Evolutionary conservation across 352 stramenopile species (phyloP).

Genomic region (Phytophthora agathidicida): DNA sequence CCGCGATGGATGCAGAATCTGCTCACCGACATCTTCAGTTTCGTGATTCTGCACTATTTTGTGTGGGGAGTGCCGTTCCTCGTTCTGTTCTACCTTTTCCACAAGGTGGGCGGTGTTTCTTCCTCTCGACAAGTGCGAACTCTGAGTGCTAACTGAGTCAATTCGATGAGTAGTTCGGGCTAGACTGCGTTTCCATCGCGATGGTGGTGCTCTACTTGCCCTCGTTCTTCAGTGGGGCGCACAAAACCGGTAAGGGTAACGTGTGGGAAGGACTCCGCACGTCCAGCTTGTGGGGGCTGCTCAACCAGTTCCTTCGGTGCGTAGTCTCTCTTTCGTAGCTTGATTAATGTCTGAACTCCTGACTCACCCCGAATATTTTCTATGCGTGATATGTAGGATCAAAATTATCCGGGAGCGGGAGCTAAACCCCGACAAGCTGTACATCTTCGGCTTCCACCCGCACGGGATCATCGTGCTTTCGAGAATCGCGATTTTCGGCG

Average conservation of each 20-base stretch:
- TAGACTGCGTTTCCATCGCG: slow-evolving; percentile 39
- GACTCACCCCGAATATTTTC: background rate
- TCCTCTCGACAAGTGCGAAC: background rate
- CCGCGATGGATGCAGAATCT: slow-evolving; percentile 34
- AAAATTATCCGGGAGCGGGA: slow-evolving; percentile 48
- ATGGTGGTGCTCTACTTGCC: slow-evolving; percentile 52
- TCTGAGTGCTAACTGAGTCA: background rate
- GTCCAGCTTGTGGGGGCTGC: slow-evolving; percentile 40
- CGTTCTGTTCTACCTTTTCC: slow-evolving; percentile 41
- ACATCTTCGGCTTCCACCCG: slow-evolving; percentile 61
- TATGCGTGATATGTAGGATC: slow-evolving; percentile 7
- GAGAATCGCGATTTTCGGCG: slow-evolving; percentile 46
- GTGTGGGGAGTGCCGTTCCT: slow-evolving; percentile 42
- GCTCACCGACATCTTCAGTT: slow-evolving; percentile 39
- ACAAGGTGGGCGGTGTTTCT: slow-evolving; percentile 30
- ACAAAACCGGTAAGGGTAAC: slow-evolving; percentile 44
- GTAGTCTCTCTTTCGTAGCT: background rate
- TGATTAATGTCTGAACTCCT: too few species aligned
- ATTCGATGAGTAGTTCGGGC: slow-evolving; percentile 17
- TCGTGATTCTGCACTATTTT: slow-evolving; percentile 57
- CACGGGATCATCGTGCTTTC: slow-evolving; percentile 63
- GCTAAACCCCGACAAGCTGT: slow-evolving; percentile 40
- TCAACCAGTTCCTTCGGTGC: slow-evolving; percentile 41
- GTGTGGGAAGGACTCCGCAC: slow-evolving; percentile 44
- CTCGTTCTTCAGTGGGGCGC: slow-evolving; percentile 45